These are phyloP conservation scores for Diaporthe australafricana DNA, from an alignment of 2,329 filamentous ascomycete species.

Conservation along the genomic window DNA sequence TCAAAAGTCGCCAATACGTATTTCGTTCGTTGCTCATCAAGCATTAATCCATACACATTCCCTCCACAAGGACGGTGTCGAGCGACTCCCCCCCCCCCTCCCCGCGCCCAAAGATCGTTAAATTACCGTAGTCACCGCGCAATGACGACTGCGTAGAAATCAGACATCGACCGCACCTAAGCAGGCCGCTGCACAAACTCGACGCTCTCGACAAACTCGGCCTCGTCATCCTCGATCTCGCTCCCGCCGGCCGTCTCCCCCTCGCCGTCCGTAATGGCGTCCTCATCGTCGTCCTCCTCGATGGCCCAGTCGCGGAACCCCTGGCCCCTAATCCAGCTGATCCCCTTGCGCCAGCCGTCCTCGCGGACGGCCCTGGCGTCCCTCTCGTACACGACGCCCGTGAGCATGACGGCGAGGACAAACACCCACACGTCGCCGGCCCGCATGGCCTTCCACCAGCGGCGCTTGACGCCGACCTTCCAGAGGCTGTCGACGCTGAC, in stretches of 20 bases:
- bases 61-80: neutral
- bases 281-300: constrained; percentile 54
- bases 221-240: constrained; percentile 45
- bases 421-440: constrained; percentile 90
- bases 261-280: constrained; percentile 47
- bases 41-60: too few relatives aligned
- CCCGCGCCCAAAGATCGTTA: too few relatives aligned
- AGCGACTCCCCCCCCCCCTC: neutral
- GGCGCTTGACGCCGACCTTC: constrained; percentile 92
- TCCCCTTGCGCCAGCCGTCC: constrained; percentile 74
- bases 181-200: constrained; percentile 9
- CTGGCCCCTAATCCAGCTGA: constrained; percentile 81
- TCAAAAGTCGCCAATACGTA: too few relatives aligned
- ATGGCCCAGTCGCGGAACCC: constrained; percentile 77
- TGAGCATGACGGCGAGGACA: constrained; percentile 79
- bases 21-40: too few relatives aligned
- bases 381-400: constrained; percentile 82
- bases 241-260: constrained; percentile 46
- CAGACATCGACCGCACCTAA: neutral
- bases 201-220: constrained; percentile 5
- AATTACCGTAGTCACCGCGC: neutral
- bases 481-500: constrained; percentile 85
- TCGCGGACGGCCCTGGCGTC: constrained; percentile 77
- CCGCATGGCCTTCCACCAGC: constrained; percentile 86
- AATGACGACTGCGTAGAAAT: neutral